A percentile compares a stretch with the other conserved stretches of the same genome.
phyloP scores from a whole-genome alignment of 148 eudicot genomes.

The Bassia scoparia region DNA sequence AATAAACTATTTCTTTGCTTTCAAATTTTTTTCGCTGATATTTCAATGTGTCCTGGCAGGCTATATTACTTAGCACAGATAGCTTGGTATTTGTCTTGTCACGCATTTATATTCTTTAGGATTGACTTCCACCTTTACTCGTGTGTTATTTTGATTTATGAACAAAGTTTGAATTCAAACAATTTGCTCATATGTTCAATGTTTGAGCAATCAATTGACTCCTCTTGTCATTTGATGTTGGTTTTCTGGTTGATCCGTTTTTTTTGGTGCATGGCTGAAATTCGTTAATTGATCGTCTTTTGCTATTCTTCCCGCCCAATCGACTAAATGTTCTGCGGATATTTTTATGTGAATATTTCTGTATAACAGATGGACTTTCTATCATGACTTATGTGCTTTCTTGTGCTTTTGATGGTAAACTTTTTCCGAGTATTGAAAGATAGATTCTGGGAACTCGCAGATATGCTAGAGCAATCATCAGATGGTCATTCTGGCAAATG shows the following conservation, averaged over 20 bases:
- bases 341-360: not conserved
- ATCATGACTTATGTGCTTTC: slow-evolving; percentile 16
- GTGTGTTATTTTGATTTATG: not conserved
- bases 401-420: slow-evolving; percentile 18
- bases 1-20: not conserved
- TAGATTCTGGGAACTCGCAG: slow-evolving; percentile 75
- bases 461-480: slow-evolving; percentile 60
- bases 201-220: not conserved
- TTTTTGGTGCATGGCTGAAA: not conserved
- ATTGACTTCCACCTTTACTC: not conserved
- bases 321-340: not conserved
- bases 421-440: slow-evolving; percentile 40
- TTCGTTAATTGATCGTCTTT: not conserved
- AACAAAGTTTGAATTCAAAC: not conserved
- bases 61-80: not conserved
- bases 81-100: not conserved
- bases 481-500: slow-evolving; percentile 54
- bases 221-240: not conserved
- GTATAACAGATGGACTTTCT: slow-evolving; percentile 6
- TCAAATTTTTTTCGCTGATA: not conserved
- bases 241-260: not conserved
- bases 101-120: not conserved
- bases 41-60: not conserved
- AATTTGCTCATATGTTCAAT: not conserved
- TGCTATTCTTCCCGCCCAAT: not conserved